phyloP scores from a whole-genome alignment of 2,329 filamentous ascomycete genomes.

The Ophiognomonia clavigignenti-juglandacearum region DNA sequence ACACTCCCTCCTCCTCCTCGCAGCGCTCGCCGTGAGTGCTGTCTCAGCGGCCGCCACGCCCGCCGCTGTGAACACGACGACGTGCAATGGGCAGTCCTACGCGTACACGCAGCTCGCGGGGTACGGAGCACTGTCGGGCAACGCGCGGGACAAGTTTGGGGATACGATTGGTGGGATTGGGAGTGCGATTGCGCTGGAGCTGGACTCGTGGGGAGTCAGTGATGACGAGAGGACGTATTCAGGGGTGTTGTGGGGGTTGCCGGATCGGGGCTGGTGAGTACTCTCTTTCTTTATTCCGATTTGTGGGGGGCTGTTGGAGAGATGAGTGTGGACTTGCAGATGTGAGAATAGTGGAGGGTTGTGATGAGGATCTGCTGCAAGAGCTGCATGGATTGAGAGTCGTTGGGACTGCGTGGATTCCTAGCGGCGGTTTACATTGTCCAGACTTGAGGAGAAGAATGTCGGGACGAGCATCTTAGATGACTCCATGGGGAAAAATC shows the following conservation, averaged over 20 bases:
- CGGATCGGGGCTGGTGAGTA: constrained; percentile 59
- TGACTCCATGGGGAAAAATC: background rate
- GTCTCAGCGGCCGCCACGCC: background rate
- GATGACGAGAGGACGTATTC: constrained; percentile 45
- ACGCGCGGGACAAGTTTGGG: constrained; percentile 60
- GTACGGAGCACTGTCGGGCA: constrained; percentile 55
- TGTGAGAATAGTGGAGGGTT: too few species aligned
- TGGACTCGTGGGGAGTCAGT: constrained; percentile 47
- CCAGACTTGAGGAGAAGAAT: too few species aligned
- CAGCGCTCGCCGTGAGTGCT: background rate
- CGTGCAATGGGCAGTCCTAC: constrained; percentile 57
- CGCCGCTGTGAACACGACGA: constrained; percentile 22
- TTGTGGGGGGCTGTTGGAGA: background rate
- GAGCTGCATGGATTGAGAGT: too few species aligned
- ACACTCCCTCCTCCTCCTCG: background rate
- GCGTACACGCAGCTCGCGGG: constrained; percentile 64
- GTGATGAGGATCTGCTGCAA: too few species aligned
- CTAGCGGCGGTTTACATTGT: too few species aligned
- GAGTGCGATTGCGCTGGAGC: constrained; percentile 3
- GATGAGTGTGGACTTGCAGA: too few species aligned
- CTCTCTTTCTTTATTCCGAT: constrained; percentile 19
- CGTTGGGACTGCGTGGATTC: too few species aligned
- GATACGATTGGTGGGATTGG: constrained; percentile 67
- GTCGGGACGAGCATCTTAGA: too few species aligned
- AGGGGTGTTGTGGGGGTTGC: constrained; percentile 58